Base-by-base conservation (phyloP, 1,284 basidiomycete species). In the Rhodotorula sp. region DNA sequence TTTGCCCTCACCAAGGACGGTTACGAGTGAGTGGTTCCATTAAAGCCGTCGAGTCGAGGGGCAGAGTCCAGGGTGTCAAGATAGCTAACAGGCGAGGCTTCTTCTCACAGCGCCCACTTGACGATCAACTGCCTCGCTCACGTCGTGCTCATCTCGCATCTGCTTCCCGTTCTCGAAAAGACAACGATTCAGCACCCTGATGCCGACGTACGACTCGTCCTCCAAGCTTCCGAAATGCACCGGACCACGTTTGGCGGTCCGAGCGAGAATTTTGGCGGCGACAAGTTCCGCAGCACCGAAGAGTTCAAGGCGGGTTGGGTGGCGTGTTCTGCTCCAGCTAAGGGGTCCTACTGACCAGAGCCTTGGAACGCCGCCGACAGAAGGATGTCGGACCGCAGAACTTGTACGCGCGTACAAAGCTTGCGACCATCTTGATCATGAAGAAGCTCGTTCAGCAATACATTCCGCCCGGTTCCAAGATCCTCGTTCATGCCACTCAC, bases 1-100 rank as follows among this genome's bases (percentile, higher is more conserved):
- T 73, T 73, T 49, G 64, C 60, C 8, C 45, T 58, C 29, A 76
- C 74, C 12, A 57, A 66, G 24, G 76, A 75, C n/a, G 76, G 75
- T 18, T 75, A 66, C 69, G 76, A 77, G 64, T 70, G 68, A 56
- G 68, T 57, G 30, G 54, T 4, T 26, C 24, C 22, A 42, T 42
- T 12, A 8, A 42, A 42, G 8, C 10, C 37, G 37, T 3, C 37
- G 37, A 42, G n/a, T n/a, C n/a, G n/a, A n/a, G n/a, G n/a, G n/a
- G n/a, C n/a, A n/a, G n/a, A n/a, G n/a, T n/a, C n/a, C n/a, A n/a
- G n/a, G n/a, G n/a, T n/a, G n/a, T n/a, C n/a, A n/a, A n/a, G n/a
- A n/a, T n/a, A n/a, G 37, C 37, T 42, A 12, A 42, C 37, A 10
- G 37, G 37, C 10, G 37, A 42, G 10, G 37, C 37, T n/a, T n/a